Evolutionary conservation across 1,284 basidiomycete genomes (phyloP).

Genomic region (Ustilago sp.): DNA sequence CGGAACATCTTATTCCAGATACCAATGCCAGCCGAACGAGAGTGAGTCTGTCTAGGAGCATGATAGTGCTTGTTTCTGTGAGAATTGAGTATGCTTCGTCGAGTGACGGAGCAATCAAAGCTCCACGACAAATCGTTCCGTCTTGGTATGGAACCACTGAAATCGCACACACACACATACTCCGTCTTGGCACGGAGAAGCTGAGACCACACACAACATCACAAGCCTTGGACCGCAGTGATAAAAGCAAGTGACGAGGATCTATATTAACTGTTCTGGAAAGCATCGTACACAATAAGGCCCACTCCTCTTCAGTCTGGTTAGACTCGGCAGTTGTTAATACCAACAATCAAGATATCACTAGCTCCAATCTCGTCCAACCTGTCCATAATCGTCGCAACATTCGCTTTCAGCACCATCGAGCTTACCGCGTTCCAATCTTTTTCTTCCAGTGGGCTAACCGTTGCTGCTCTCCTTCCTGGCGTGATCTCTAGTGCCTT

Average conservation of each 20-base stretch:
- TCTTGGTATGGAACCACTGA: no score
- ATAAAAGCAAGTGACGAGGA: background rate
- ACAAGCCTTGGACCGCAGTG: background rate
- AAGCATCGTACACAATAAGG: background rate
- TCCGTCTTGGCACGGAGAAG: background rate
- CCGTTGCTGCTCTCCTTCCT: slow-evolving; percentile 87
- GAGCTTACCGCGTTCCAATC: slow-evolving; percentile 90
- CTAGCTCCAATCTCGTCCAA: slow-evolving; percentile 85
- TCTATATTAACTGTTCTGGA: background rate
- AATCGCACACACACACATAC: background rate
- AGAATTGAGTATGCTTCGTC: background rate
- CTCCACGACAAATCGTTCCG: no score
- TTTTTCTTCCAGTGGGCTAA: slow-evolving; percentile 83
- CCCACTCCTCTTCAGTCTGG: background rate
- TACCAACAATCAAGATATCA: slow-evolving; percentile 87
- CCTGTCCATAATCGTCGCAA: slow-evolving; percentile 92
- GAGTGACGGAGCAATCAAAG: background rate
- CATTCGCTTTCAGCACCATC: slow-evolving; percentile 88
- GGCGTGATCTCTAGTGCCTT: slow-evolving; percentile 83
- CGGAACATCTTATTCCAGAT: background rate
- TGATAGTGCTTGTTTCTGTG: background rate
- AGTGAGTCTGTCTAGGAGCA: background rate
- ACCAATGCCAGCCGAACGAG: background rate
- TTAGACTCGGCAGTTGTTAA: slow-evolving; percentile 94
- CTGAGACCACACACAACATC: background rate